Evolutionary conservation across 140 eudicot genomes (phyloP), one percentile per base, ranked within the genome.

Genomic region (Oenanthe javanica): DNA sequence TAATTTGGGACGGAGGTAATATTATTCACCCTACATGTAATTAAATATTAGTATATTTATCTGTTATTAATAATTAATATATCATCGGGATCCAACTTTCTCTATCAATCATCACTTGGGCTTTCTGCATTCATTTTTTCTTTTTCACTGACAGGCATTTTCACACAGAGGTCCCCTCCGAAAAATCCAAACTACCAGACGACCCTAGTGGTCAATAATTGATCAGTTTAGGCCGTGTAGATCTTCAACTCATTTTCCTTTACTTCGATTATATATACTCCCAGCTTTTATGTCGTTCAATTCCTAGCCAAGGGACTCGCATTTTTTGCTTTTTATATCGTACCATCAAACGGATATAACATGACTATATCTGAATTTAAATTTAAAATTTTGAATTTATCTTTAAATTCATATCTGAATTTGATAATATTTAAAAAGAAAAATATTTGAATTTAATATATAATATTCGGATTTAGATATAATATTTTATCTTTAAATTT

Each of bases 161-260:
- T 72, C 18, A 9, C 50, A 38, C 49, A 72, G 15, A 72, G 77
- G 77, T 42, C 50, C 77, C 77, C 50, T 72, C 77, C 49, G 6
- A 72, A 71, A 72, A 43, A 72, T 72, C 77, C 77, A 72, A 72
- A 43, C 25, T 72, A 25, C 31, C 8, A 4, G 52, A 19, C 6
- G 36, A 72, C 77, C 52, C 77, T 21, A 42, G 23, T 43, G 21
- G 50, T 72, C 77, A 72, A 72, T 72, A 72, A 72, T 72, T 72
- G 50, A 72, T 42, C 52, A 72, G 27, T 72, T 43, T 19, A 40
- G 77, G 48, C n/a, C 46, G 5, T 40, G 48, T 38, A 40, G 76
- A 71, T 71, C 76, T 67, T 40, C 76, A 71, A 36, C 76, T 71
- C 76, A 36, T 31, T 69, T 69, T 69, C 47, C 23, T 61, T 40